phyloP scores from a whole-genome alignment of 2,329 filamentous ascomycete genomes.

The Lasiodiplodia gonubiensis region DNA sequence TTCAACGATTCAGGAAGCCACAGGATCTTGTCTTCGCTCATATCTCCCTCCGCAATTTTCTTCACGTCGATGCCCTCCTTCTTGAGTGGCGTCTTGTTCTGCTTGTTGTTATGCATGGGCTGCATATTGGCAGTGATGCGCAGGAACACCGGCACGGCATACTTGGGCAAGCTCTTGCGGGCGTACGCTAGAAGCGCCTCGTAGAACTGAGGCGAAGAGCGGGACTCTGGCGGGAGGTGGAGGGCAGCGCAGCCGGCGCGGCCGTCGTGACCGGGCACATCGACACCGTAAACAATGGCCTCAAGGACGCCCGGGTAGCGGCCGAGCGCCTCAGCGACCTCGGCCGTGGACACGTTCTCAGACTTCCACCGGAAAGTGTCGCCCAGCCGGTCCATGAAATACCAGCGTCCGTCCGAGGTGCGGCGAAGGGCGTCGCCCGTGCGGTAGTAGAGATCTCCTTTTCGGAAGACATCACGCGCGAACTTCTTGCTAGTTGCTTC shows the following conservation, averaged over 20 bases:
- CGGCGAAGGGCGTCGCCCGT: constrained; percentile 56
- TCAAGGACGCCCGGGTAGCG: constrained; percentile 52
- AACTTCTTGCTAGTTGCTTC: constrained; percentile 67
- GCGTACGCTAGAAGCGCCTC: constrained; percentile 48
- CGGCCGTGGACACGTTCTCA: constrained; percentile 57
- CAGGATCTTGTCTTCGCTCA: constrained; percentile 45
- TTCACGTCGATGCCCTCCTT: constrained; percentile 69
- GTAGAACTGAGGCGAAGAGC: background rate
- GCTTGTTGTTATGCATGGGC: constrained; percentile 79
- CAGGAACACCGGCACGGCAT: constrained; percentile 77
- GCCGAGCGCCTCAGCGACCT: constrained; percentile 55
- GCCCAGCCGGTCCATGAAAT: constrained; percentile 55
- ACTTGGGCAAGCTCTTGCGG: constrained; percentile 67
- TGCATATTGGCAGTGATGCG: constrained; percentile 64
- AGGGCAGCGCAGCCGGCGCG: constrained; percentile 62
- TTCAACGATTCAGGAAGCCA: constrained; percentile 38
- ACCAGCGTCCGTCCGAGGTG: constrained; percentile 54
- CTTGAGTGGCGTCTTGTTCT: constrained; percentile 75
- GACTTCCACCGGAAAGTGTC: constrained; percentile 59
- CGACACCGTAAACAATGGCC: constrained; percentile 57
- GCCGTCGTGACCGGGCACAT: constrained; percentile 57
- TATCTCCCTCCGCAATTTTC: constrained; percentile 50
- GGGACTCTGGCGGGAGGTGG: background rate
- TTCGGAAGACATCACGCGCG: constrained; percentile 53
- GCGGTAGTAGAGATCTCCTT: constrained; percentile 56